A percentile compares a stretch with the other conserved stretches of the same genome.
These are phyloP conservation scores for Spirogloea muscicola DNA, from an alignment of 139 green algal genomes.

Conservation along the genomic window DNA sequence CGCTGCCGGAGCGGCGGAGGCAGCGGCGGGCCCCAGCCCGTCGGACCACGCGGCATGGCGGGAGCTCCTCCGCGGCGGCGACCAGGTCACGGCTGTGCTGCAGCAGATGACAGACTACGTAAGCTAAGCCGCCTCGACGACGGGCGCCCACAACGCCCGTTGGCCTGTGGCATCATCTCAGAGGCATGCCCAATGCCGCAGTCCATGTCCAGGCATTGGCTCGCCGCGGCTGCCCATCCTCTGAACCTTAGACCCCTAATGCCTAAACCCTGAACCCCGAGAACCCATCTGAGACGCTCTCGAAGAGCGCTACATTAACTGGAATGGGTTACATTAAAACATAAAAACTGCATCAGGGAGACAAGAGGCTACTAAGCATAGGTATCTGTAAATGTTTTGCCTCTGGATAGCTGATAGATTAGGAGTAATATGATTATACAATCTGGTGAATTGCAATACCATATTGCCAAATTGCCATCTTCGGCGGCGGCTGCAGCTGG, in stretches of 20 bases:
- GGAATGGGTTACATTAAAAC: too few relatives aligned
- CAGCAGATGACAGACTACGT: not conserved
- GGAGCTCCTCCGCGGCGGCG: conserved; percentile 1
- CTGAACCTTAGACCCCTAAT: not conserved
- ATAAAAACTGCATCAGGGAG: conserved; percentile 4
- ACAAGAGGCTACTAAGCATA: not conserved
- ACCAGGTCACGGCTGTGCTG: not conserved
- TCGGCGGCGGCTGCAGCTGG: not conserved
- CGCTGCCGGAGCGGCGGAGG: not conserved
- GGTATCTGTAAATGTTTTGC: not conserved
- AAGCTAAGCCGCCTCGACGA: not conserved
- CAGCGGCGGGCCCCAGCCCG: too few relatives aligned
- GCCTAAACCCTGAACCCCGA: too few relatives aligned
- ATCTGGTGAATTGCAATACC: not conserved
- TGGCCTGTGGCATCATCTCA: too few relatives aligned
- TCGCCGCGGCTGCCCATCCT: not conserved
- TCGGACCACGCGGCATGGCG: not conserved
- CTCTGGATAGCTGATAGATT: not conserved
- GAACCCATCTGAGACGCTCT: too few relatives aligned
- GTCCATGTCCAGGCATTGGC: not conserved
- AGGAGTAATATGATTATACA: too few relatives aligned
- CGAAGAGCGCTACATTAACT: too few relatives aligned
- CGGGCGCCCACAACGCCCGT: too few relatives aligned
- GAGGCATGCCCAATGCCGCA: not conserved
- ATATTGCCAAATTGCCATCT: not conserved